Base-by-base conservation (phyloP, 139 green algal species). In the Chlorella sp. region DNA sequence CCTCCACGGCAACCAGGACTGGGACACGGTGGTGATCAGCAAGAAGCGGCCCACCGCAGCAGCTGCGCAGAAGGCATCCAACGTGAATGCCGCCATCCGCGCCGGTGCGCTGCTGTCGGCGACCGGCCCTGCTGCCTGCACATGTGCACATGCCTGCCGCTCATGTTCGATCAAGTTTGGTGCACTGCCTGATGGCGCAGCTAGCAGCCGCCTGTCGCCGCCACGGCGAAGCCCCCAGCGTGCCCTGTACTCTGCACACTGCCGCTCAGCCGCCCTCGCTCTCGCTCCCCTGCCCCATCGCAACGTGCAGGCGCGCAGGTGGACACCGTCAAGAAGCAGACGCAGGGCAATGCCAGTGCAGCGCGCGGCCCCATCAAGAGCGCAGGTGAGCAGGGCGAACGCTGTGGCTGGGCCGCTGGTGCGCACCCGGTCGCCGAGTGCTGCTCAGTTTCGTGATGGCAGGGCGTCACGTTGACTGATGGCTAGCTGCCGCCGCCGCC, bases 271-370 rank as follows among this genome's bases (percentile, higher is more conserved):
- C 32, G 15, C 1, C n/a, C 64, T 38, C 7, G n/a, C n/a, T 13
- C 64, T 32, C n/a, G 15, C 1, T 63, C 90, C 90, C 9, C 83
- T 84, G 2, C 75, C 80, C 44, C 44, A 16, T 51, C 9, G 6
- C 7, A 9, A 9, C 9, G 44, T 71, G 30, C 83, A 71, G 95
- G 93, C 5, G 90, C 74, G 6, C 82, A 75, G 21, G 86, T 96
- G 17, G 93, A 96, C 26, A 97, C 94, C 0, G 41, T 86, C 0
- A 93, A 95, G 36, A 97, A 97, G 85, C 88, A 68, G 51, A 72
- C 38, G 25, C 74, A 60, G 23, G 83, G 74, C 74, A 81, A 81
- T 32, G 74, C 74, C 51, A 70, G 64, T 12, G 84, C 86, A 36
- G 80, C 74, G 34, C 74, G 74, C 55, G 74, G 88, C 25, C 69